Base-by-base conservation (phyloP, 768 basidiomycete genomes). In the Boletus rubroflammeus region DNA sequence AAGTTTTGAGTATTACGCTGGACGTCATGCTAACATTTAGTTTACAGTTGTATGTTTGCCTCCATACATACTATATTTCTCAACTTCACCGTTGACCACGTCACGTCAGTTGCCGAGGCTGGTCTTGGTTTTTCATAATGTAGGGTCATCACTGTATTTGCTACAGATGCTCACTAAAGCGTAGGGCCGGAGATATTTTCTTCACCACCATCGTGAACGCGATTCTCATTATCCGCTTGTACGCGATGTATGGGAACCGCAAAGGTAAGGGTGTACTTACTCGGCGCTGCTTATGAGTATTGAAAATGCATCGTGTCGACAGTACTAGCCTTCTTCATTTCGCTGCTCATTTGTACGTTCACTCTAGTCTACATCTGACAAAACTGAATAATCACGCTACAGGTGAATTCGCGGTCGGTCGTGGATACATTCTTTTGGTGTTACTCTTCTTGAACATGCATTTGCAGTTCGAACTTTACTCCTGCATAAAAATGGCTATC, bases 381-480 rank as follows among this genome's bases (percentile, higher is more conserved):
- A 9, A 53, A 31, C 21, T 28, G 31, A 48, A 8, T 21, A 15
- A 36, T 36, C 26, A 3, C 9, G 5, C 25, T 5, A 48, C 31
- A 54, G 53, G 47, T 43, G 53, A 54, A 54, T 31, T 49, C 8
- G 34, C 15, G 17, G 52, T 53, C 15, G 25, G 51, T 39, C 3
- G 1, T 47, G 31, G 13, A 26, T 7, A 9, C 10, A 17, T n/a
- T n/a, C n/a, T 8, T 35, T 11, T n/a, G 9, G 19, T 17, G 19
- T 28, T 23, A 13, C 9, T 15, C 19, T 19, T 47, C 29, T 32
- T 32, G 31, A 53, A 23, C 31, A 39, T 38, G 2, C 28, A n/a
- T 39, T 29, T 29, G 14, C 32, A 54, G 53, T 49, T 54, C 25
- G 53, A 54, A 25, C 47, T 54, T 43, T 54, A 48, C 8, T 34